Percentiles rank a stretch among this genome's conserved stretches.
These are phyloP conservation scores for Clarkia xantiana DNA, from an alignment of 345 rosid genomes.

Conservation along the genomic window DNA sequence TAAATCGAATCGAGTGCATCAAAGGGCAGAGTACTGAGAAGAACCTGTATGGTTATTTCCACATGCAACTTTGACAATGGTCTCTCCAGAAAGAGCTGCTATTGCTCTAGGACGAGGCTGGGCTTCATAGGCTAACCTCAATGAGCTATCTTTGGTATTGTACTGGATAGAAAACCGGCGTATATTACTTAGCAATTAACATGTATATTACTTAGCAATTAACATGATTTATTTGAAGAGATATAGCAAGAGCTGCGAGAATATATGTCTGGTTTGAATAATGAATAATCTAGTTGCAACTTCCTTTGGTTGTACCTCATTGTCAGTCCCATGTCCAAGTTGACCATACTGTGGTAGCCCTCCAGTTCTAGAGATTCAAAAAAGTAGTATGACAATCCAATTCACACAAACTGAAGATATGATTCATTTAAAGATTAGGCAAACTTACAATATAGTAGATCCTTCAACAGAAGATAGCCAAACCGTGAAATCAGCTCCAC, in stretches of 20 bases:
- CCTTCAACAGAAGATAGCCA: constrained; percentile 88
- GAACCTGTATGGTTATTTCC: constrained; percentile 97
- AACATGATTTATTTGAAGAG: background rate
- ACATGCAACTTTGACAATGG: constrained; percentile 86
- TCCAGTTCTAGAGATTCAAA: constrained; percentile 53
- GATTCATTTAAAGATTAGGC: constrained; percentile 13
- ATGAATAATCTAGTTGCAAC: too few species aligned
- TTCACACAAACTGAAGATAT: constrained; percentile 1
- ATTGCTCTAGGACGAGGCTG: constrained; percentile 89
- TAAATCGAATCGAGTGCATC: background rate
- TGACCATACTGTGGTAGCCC: constrained; percentile 99
- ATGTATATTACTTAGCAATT: background rate
- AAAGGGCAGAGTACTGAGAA: constrained; percentile 1
- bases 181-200: too few species aligned
- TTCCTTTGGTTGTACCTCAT: constrained; percentile 42
- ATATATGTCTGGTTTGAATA: too few species aligned
- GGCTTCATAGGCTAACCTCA: constrained; percentile 82
- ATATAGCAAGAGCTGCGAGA: too few species aligned
- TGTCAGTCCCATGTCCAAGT: constrained; percentile 98
- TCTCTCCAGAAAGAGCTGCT: constrained; percentile 60
- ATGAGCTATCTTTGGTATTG: constrained; percentile 88
- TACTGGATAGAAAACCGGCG: constrained; percentile 27
- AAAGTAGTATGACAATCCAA: constrained; percentile 4
- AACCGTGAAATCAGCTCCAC: constrained; percentile 89
- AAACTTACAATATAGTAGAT: constrained; percentile 86